Evolutionary conservation across 768 basidiomycete species (phyloP), one percentile per base, ranked within the genome.

Genomic region (Pleurotus tuber-regium): DNA sequence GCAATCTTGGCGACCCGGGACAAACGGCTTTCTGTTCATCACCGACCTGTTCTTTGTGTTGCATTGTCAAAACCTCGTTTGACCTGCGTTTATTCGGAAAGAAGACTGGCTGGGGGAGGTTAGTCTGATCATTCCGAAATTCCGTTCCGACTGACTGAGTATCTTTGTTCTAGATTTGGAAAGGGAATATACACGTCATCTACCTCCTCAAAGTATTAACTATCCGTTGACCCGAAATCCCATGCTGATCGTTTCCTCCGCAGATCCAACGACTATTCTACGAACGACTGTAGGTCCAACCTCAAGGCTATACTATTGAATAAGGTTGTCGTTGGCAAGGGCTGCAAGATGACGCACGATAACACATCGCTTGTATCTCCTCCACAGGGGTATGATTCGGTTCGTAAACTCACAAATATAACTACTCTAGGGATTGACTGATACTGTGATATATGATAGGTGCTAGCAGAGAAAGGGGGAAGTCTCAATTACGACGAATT

Each of bases 71-170:
- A 43, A 82, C 80, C 0, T 87, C 86, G 4, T 87, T 78, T 51
- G 82, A 85, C 59, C 61, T 88, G 55, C 75, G 72, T 48, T 70
- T 81, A 9, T 84, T 78, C 59, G 84, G 84, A 9, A 84, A 82
- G 68, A 85, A 86, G 70, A 84, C 83, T 3, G 81, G 82, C 12
- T 87, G 84, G 82, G 86, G 86, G 59, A 79, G 84, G 81, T 79
- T n/a, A 60, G 46, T 71, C 55, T 36, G 14, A 1, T 9, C 2
- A 16, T 16, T 1, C 6, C 11, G 6, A 2, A 14, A 16, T 38
- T n/a, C 21, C 0, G 14, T 4, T 38, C n/a, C 35, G 7, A n/a
- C 6, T 38, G 6, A 2, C 35, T 38, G 35, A 38, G 3, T 9
- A 19, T 1, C 8, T 31, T 47, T 48, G 18, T 39, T 31, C 24